phyloP scores from a whole-genome alignment of 75 land plant genomes.

The Pseudotsuga menziesii region DNA sequence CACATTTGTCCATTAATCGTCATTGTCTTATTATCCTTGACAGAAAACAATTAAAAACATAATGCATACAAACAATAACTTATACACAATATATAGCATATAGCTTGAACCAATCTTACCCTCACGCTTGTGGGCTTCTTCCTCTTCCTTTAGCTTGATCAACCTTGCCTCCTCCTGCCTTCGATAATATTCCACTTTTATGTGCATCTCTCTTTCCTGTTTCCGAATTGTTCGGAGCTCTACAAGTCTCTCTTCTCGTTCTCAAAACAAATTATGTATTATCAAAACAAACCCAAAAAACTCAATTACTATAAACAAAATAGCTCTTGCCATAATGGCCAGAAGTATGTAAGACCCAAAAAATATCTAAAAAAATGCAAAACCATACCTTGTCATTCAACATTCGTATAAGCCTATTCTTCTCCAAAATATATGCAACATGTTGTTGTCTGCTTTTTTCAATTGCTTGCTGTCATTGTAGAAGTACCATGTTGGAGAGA shows the following conservation, averaged over 20 bases:
- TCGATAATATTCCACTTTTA: slow-evolving; percentile 65
- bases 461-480: slow-evolving; percentile 62
- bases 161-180: slow-evolving; percentile 68
- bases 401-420: slow-evolving; percentile 70
- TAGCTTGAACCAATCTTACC: slow-evolving; percentile 44
- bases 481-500: too few relatives aligned
- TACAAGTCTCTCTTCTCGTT: slow-evolving; percentile 63
- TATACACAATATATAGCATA: not conserved
- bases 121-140: slow-evolving; percentile 83
- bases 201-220: slow-evolving; percentile 53
- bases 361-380: not conserved
- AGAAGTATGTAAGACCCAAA: not conserved
- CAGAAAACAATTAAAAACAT: not conserved
- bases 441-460: slow-evolving; percentile 79
- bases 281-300: not conserved
- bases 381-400: slow-evolving; percentile 62
- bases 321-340: not conserved
- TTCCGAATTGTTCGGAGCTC: slow-evolving; percentile 29
- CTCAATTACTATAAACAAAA: not conserved
- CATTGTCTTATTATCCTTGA: not conserved
- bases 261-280: slow-evolving; percentile 54
- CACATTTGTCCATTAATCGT: not conserved
- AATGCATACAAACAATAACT: not conserved
- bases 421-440: slow-evolving; percentile 73
- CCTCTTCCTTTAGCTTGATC: slow-evolving; percentile 75